Evolutionary conservation across 225 moss, liverwort and hornwort genomes (phyloP).

Genomic region (Neckera pumila): DNA sequence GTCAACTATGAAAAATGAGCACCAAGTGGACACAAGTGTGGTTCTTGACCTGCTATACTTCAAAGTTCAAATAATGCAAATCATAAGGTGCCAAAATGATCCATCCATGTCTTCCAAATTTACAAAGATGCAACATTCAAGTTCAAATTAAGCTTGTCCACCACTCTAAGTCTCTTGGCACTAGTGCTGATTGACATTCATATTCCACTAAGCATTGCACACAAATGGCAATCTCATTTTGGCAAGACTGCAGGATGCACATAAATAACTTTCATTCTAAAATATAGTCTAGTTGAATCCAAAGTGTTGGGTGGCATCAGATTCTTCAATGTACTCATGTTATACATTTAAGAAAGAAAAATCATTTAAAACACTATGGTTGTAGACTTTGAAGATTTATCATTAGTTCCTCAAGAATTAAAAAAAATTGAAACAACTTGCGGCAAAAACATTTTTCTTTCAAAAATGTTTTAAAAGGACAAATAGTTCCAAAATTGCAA

Average conservation of each 20-base stretch:
- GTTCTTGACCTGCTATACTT: not conserved
- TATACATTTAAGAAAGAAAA: not conserved
- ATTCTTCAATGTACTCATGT: not conserved
- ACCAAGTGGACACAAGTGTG: not conserved
- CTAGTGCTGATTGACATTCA: no score
- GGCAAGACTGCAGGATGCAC: no score
- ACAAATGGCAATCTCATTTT: no score
- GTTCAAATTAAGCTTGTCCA: not conserved
- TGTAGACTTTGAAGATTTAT: not conserved
- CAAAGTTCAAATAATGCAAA: not conserved
- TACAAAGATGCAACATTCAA: not conserved
- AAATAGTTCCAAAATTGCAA: not conserved
- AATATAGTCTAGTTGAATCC: no score
- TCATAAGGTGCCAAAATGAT: not conserved
- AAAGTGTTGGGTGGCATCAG: no score
- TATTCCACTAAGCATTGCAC: no score
- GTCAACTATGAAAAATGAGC: not conserved
- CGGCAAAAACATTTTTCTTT: not conserved
- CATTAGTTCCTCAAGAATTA: not conserved
- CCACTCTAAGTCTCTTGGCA: no score
- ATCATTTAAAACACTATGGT: no score
- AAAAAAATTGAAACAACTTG: not conserved
- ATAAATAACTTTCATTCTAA: no score
- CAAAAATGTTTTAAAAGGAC: not conserved
- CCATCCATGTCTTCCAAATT: no score